Percentiles rank a stretch among this genome's conserved stretches.
Conservation (phyloP, 163 green algal species). For the Scenedesmus sp. region DNA sequence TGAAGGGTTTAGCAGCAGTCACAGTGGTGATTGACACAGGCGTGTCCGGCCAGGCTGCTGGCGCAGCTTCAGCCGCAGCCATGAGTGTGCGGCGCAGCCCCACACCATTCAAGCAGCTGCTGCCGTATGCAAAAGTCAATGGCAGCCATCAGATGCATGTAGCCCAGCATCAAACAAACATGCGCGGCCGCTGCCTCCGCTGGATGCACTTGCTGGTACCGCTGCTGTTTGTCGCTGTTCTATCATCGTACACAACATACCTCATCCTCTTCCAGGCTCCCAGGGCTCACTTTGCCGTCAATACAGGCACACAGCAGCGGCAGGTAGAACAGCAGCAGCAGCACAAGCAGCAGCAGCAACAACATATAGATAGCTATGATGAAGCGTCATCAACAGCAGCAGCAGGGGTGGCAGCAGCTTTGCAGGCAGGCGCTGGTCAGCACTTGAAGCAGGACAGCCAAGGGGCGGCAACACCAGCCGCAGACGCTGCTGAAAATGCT, state of each 20-base stretch:
- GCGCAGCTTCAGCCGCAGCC: background rate
- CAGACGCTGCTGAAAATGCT: background rate
- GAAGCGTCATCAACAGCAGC: background rate
- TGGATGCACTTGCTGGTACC: slow-evolving; percentile 20
- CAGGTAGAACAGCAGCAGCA: slow-evolving; percentile 12
- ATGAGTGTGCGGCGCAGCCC: slow-evolving; percentile 2
- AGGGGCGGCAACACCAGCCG: background rate
- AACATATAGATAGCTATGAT: background rate
- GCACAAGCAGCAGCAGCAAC: background rate
- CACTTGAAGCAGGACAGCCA: background rate
- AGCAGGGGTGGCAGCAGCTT: background rate
- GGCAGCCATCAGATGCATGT: slow-evolving; percentile 13
- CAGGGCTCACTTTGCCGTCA: background rate
- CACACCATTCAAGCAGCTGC: slow-evolving; percentile 22
- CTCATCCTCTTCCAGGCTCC: slow-evolving; percentile 20
- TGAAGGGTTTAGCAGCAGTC: background rate
- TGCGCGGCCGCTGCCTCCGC: slow-evolving; percentile 14
- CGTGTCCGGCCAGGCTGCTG: slow-evolving; percentile 4
- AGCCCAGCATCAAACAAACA: slow-evolving; percentile 4
- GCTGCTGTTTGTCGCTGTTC: slow-evolving; percentile 20
- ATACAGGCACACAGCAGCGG: slow-evolving; percentile 11
- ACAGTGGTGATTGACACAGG: background rate
- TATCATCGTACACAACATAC: slow-evolving; percentile 47
- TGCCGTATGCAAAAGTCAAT: background rate
- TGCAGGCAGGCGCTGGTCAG: background rate